Evolutionary conservation across 164 flowering plant genomes (phyloP).

Genomic region (Vitis rupestris): DNA sequence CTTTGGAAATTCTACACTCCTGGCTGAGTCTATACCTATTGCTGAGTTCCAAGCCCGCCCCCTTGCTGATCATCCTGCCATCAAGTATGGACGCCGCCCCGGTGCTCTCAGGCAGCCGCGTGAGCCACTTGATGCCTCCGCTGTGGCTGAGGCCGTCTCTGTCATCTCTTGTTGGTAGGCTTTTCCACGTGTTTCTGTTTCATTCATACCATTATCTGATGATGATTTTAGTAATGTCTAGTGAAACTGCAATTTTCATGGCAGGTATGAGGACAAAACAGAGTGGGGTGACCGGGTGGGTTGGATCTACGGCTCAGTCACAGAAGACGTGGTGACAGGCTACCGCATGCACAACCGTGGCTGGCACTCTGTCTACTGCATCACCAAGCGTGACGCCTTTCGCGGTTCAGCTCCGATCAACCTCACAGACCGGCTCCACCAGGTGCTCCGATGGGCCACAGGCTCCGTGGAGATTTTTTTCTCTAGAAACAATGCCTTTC

Average conservation of each 20-base stretch:
- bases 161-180: constrained; percentile 82
- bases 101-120: constrained; percentile 63
- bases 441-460: constrained; percentile 82
- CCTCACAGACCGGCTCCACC: constrained; percentile 77
- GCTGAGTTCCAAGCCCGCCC: constrained; percentile 85
- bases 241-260: neutral
- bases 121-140: constrained; percentile 73
- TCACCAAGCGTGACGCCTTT: constrained; percentile 78
- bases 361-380: constrained; percentile 75
- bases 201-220: no score
- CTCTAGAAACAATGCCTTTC: constrained; percentile 73
- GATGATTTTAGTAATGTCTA: no score
- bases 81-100: constrained; percentile 70
- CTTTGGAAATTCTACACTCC: constrained; percentile 72
- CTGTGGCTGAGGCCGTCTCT: constrained; percentile 76
- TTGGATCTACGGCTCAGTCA: constrained; percentile 88
- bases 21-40: constrained; percentile 62
- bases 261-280: constrained; percentile 80
- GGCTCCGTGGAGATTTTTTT: constrained; percentile 88
- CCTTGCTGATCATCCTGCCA: constrained; percentile 71
- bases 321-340: constrained; percentile 87
- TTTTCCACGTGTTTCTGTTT: neutral
- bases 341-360: constrained; percentile 91
- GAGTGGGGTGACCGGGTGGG: constrained; percentile 91
- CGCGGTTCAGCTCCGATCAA: constrained; percentile 85